A percentile compares a stretch with the other conserved stretches of the same genome.
phyloP scores from a whole-genome alignment of 345 rosid species.

The Schrenkiella parvula region DNA sequence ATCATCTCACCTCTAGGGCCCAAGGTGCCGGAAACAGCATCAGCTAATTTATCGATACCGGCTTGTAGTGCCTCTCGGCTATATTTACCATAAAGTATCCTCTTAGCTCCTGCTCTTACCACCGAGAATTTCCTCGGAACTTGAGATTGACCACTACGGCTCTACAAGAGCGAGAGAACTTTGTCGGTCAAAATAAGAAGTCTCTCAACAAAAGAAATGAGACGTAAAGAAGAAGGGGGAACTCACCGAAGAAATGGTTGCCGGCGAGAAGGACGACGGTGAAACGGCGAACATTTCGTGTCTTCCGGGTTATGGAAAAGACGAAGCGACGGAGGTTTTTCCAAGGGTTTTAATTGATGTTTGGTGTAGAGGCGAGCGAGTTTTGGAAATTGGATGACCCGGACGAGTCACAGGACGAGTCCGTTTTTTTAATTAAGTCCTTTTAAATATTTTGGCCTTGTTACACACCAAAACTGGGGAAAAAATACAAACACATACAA shows the following conservation, averaged over 20 bases:
- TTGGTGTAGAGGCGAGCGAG: constrained; percentile 8
- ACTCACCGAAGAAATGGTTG: constrained; percentile 11
- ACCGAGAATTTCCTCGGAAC: constrained; percentile 38
- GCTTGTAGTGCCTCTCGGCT: constrained; percentile 71
- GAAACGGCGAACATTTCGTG: constrained; percentile 31
- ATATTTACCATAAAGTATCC: constrained; percentile 56
- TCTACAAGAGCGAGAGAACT: constrained; percentile 32
- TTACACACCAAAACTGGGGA: background rate
- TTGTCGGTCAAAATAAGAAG: background rate
- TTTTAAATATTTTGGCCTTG: background rate
- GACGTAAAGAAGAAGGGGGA: background rate
- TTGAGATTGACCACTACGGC: constrained; percentile 24
- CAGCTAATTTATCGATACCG: constrained; percentile 86
- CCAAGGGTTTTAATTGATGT: constrained; percentile 17
- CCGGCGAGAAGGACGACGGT: constrained; percentile 30
- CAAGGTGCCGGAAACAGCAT: constrained; percentile 81
- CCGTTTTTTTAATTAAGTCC: background rate
- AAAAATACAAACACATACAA: too few relatives aligned
- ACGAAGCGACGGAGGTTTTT: constrained; percentile 15
- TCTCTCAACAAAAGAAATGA: background rate
- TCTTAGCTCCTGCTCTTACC: constrained; percentile 72
- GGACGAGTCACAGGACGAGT: constrained; percentile 5
- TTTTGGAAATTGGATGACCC: background rate
- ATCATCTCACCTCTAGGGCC: constrained; percentile 62
- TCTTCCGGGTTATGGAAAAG: background rate